phyloP scores from a whole-genome alignment of 495 filamentous ascomycete genomes.

The Tricharina praecox region DNA sequence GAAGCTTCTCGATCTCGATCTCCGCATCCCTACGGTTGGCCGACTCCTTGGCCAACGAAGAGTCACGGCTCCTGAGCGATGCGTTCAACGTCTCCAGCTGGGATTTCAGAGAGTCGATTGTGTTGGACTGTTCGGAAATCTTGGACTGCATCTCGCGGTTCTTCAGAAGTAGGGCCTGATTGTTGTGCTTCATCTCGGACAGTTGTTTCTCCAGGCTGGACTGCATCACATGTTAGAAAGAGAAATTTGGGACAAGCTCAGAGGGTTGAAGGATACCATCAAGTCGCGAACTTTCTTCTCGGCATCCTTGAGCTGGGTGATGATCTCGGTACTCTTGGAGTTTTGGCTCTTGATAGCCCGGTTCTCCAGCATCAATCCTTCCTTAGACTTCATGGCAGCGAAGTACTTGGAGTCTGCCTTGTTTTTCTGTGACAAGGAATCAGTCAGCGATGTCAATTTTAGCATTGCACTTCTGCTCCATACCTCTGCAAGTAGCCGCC shows the following conservation, averaged over 20 bases:
- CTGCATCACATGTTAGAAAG: slow-evolving; percentile 43
- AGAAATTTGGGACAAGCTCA: no score
- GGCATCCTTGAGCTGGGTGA: slow-evolving; percentile 78
- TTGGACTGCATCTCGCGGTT: slow-evolving; percentile 55
- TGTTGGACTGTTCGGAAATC: slow-evolving; percentile 46
- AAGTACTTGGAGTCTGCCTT: slow-evolving; percentile 98
- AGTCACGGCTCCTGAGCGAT: slow-evolving; percentile 56
- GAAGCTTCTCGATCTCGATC: slow-evolving; percentile 24
- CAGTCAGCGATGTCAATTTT: neutral
- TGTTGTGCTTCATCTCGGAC: slow-evolving; percentile 58
- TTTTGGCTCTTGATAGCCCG: slow-evolving; percentile 64
- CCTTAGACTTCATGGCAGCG: slow-evolving; percentile 80
- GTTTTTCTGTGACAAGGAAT: slow-evolving; percentile 44
- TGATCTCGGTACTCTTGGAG: slow-evolving; percentile 78
- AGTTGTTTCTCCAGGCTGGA: slow-evolving; percentile 79
- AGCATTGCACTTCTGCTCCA: neutral
- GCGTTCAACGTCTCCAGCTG: slow-evolving; percentile 63
- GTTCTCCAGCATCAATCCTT: slow-evolving; percentile 60
- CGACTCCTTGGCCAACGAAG: slow-evolving; percentile 29
- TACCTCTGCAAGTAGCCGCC: slow-evolving; percentile 52
- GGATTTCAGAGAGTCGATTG: slow-evolving; percentile 51
- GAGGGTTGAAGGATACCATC: slow-evolving; percentile 27
- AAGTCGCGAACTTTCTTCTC: slow-evolving; percentile 35
- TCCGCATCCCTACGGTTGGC: slow-evolving; percentile 23
- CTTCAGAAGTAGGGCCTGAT: slow-evolving; percentile 47